Base-by-base conservation (phyloP, 306 rosid species). In the Argentina anserina region DNA sequence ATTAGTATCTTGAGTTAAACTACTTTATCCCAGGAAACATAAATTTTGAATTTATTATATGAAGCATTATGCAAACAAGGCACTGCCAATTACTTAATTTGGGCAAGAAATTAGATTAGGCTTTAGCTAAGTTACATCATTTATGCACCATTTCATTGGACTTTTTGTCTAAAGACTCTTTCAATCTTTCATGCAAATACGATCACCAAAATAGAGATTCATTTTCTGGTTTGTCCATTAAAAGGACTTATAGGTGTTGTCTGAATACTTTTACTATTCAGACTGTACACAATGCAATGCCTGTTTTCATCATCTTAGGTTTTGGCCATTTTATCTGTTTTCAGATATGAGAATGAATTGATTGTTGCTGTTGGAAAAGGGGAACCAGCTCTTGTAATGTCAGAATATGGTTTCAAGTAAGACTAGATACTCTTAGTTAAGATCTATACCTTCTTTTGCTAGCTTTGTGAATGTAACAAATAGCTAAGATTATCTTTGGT, bases 371-470 rank as follows among this genome's bases (percentile, higher is more conserved):
- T 75, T 2, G 80, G 80, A 4, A 80, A 80, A 64, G 84, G 84
- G 62, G 76, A 75, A 75, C 84, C 77, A 1, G 80, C 74, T 37
- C 49, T 65, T 42, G 80, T 80, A 66, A 70, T 80, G 84, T 75
- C 80, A 12, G 84, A 80, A 21, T 75, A 75, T 9, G 83, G 83
- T 70, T 80, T 75, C 80, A 70, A 75, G 83, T 75, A 74, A 68
- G 67, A 41, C 9, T 69, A 37, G 15, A 34, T 18, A 10, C 6
- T 70, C 29, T 29, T 53, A 46, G 25, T 71, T 46, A 36, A 61
- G 49, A 28, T 34, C 18, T 25, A 9, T 43, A 14, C 47, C 15
- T 14, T 15, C 34, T 49, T 40, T 75, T 65, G 9, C 52, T 68
- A 65, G 60, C 46, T 55, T 47, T 70, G 47, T 68, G 9, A 7